Evolutionary conservation across 2,329 filamentous ascomycete genomes (phyloP).

Genomic region (Coniella vitis): DNA sequence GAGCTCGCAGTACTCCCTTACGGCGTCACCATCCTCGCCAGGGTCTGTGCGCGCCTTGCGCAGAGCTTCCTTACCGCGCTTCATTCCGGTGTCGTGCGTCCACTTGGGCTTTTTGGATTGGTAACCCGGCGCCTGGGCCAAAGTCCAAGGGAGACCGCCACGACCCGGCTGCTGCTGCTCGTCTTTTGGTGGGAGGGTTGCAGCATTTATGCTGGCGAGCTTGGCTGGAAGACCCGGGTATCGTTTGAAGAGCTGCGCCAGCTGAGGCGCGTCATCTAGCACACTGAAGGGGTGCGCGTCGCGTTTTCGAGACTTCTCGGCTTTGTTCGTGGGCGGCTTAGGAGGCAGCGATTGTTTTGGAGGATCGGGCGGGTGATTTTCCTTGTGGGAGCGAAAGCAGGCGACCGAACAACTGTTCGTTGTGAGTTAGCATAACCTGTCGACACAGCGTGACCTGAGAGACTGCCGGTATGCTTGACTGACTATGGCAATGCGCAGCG

Average conservation of each 20-base stretch:
- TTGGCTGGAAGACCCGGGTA: constrained; percentile 44
- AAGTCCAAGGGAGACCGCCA: constrained; percentile 16
- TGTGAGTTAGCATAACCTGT: too few species aligned
- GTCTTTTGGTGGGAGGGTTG: constrained; percentile 38
- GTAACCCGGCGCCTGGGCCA: constrained; percentile 17
- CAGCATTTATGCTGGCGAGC: constrained; percentile 42
- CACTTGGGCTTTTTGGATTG: constrained; percentile 38
- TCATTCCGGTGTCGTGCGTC: constrained; percentile 52
- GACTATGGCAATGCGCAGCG: constrained; percentile 53
- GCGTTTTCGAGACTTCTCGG: constrained; percentile 10
- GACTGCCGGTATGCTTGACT: constrained; percentile 37
- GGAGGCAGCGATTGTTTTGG: constrained; percentile 13
- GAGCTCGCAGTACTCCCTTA: constrained; percentile 55
- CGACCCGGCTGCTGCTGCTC: constrained; percentile 5
- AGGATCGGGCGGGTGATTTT: constrained; percentile 24
- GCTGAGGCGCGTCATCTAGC: constrained; percentile 43
- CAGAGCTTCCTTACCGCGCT: constrained; percentile 48
- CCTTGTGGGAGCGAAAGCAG: constrained; percentile 36
- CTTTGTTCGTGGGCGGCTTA: constrained; percentile 11
- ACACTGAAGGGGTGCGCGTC: constrained; percentile 40
- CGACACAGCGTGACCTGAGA: too few species aligned
- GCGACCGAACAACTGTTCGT: constrained; percentile 48
- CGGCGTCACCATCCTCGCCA: constrained; percentile 50
- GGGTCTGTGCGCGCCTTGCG: constrained; percentile 41
- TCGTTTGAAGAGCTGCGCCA: constrained; percentile 43